These are phyloP conservation scores for Forsythia viridissima DNA, from an alignment of 257 asterid genomes.

Conservation along the genomic window DNA sequence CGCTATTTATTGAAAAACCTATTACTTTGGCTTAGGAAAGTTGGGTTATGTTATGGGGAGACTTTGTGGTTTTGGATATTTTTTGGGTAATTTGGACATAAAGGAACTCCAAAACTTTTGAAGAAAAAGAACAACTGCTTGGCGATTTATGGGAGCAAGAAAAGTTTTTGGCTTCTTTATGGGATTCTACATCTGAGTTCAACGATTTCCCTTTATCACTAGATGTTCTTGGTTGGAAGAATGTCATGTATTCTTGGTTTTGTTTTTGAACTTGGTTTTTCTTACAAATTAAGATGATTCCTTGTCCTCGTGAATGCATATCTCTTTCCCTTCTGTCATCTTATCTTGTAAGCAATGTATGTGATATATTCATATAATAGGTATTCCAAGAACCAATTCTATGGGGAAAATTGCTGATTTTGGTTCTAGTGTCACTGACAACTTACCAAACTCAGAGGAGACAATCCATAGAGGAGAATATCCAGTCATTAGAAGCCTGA, in stretches of 20 bases:
- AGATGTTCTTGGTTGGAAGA: not conserved
- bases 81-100: not conserved
- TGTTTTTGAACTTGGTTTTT: not conserved
- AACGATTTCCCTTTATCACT: not conserved
- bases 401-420: conserved; percentile 81
- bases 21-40: not conserved
- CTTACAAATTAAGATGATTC: not conserved
- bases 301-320: conserved; percentile 4
- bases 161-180: not conserved
- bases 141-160: not conserved
- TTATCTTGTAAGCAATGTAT: conserved; percentile 21
- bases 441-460: conserved; percentile 76
- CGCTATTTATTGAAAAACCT: no score
- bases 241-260: not conserved
- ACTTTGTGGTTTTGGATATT: not conserved
- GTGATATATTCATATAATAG: conserved; percentile 42
- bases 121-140: not conserved
- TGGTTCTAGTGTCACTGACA: conserved; percentile 54
- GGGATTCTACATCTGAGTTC: not conserved
- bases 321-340: conserved; percentile 28
- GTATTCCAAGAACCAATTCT: conserved; percentile 76
- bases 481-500: conserved; percentile 91
- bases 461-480: conserved; percentile 93
- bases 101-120: not conserved
- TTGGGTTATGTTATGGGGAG: not conserved